Evolutionary conservation across 495 filamentous ascomycete genomes (phyloP).

Genomic region (Clavariopsis aquatica): DNA sequence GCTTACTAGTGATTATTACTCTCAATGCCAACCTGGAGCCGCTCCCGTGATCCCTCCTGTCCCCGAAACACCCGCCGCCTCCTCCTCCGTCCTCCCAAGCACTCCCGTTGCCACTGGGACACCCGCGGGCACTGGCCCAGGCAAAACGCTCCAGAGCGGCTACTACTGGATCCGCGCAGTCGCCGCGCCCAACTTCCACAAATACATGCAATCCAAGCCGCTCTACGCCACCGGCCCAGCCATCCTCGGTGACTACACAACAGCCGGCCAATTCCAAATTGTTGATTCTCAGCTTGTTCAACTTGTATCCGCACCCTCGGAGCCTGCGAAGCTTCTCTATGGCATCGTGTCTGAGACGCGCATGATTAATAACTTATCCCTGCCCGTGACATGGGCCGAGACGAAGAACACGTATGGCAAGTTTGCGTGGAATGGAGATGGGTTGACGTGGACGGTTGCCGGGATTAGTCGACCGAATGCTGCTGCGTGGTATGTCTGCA

Average conservation of each 20-base stretch:
- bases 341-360: constrained; percentile 42
- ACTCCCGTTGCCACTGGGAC: constrained; percentile 29
- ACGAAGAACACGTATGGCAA: constrained; percentile 58
- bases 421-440: constrained; percentile 60
- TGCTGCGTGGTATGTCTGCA: constrained; percentile 61
- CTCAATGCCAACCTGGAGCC: constrained; percentile 42
- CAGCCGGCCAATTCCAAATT: constrained; percentile 63
- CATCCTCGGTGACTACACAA: constrained; percentile 54
- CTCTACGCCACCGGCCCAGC: constrained; percentile 52
- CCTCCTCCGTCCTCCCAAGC: constrained; percentile 12
- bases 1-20: constrained; percentile 40
- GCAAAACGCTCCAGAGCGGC: constrained; percentile 51
- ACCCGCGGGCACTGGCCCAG: constrained; percentile 43
- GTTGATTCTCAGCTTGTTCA: constrained; percentile 58
- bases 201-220: constrained; percentile 61
- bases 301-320: constrained; percentile 37
- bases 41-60: constrained; percentile 22
- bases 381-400: constrained; percentile 50
- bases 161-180: constrained; percentile 66
- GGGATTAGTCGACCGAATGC: constrained; percentile 55
- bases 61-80: constrained; percentile 22
- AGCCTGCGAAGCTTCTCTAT: constrained; percentile 45
- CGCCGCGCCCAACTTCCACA: constrained; percentile 61
- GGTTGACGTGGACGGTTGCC: constrained; percentile 55
- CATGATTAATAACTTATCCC: constrained; percentile 31